Evolutionary conservation across 1,284 basidiomycete species (phyloP).

Genomic region (Cutaneotrichosporon dermatis): DNA sequence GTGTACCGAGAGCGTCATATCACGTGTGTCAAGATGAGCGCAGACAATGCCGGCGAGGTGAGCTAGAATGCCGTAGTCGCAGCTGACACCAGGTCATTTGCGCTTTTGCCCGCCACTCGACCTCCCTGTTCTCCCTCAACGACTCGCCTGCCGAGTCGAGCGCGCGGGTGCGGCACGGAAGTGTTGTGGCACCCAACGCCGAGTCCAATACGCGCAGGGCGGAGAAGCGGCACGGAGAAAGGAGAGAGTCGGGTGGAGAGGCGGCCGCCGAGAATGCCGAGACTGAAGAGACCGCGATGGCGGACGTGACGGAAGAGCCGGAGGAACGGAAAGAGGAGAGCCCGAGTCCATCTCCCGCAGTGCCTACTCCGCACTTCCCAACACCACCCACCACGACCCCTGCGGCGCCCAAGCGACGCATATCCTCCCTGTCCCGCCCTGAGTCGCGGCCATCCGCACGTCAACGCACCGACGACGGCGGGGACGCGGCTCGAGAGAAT

Average conservation of each 20-base stretch:
- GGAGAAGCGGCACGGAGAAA: neutral
- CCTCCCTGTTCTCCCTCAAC: constrained; percentile 73
- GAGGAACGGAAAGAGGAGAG: neutral
- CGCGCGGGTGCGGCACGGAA: neutral
- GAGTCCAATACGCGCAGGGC: neutral
- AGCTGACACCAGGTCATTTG: constrained; percentile 40
- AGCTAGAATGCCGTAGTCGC: constrained; percentile 13
- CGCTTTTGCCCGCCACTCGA: constrained; percentile 71
- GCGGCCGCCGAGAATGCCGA: too few species aligned
- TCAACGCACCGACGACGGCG: constrained; percentile 1
- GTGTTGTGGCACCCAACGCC: constrained; percentile 10
- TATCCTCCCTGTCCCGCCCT: constrained; percentile 5
- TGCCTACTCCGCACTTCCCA: too few species aligned
- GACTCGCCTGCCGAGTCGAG: constrained; percentile 53
- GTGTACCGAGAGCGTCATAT: constrained; percentile 58
- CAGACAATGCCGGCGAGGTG: constrained; percentile 73
- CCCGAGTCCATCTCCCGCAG: neutral
- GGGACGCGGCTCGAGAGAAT: too few species aligned
- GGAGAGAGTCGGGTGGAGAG: neutral
- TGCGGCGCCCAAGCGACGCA: constrained; percentile 8
- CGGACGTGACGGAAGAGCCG: neutral
- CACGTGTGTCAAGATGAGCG: constrained; percentile 72
- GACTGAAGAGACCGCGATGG: too few species aligned
- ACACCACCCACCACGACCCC: neutral
- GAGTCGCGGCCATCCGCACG: neutral